These are phyloP conservation scores for Paecilomyces sp. DNA, from an alignment of 2,329 filamentous ascomycete species.

Conservation along the genomic window DNA sequence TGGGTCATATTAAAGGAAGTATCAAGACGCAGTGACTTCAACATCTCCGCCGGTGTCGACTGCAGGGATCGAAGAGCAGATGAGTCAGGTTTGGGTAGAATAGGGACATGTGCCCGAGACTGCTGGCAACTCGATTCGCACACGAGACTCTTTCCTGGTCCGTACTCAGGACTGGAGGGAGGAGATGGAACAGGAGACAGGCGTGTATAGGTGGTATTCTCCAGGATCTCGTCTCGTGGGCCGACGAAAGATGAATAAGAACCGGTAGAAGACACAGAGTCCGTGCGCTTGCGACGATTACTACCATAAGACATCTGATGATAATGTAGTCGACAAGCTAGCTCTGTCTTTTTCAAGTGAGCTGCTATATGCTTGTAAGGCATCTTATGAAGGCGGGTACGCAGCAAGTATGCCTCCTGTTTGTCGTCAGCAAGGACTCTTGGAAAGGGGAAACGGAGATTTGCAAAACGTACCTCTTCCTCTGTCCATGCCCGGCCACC, in stretches of 20 bases:
- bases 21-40: slow-evolving; percentile 49
- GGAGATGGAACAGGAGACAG: slow-evolving; percentile 44
- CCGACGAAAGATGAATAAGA: slow-evolving; percentile 34
- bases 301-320: slow-evolving; percentile 78
- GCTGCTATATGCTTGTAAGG: slow-evolving; percentile 85
- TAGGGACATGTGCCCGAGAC: slow-evolving; percentile 20
- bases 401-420: slow-evolving; percentile 75
- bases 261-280: slow-evolving; percentile 58
- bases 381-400: slow-evolving; percentile 80
- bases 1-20: slow-evolving; percentile 36
- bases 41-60: slow-evolving; percentile 13
- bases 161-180: slow-evolving; percentile 16
- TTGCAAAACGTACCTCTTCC: slow-evolving; percentile 58
- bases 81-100: slow-evolving; percentile 26
- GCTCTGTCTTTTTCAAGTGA: slow-evolving; percentile 78
- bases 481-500: slow-evolving; percentile 79
- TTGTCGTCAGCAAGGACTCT: background rate
- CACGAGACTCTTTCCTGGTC: slow-evolving; percentile 1
- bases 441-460: background rate
- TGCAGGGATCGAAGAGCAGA: slow-evolving; percentile 36
- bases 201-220: slow-evolving; percentile 25
- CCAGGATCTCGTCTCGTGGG: slow-evolving; percentile 16
- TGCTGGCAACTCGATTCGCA: slow-evolving; percentile 4
- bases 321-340: slow-evolving; percentile 80
- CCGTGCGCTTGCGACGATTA: slow-evolving; percentile 70